Conservation (phyloP, 2,329 filamentous ascomycete species). For the Xylariaceae sp. region DNA sequence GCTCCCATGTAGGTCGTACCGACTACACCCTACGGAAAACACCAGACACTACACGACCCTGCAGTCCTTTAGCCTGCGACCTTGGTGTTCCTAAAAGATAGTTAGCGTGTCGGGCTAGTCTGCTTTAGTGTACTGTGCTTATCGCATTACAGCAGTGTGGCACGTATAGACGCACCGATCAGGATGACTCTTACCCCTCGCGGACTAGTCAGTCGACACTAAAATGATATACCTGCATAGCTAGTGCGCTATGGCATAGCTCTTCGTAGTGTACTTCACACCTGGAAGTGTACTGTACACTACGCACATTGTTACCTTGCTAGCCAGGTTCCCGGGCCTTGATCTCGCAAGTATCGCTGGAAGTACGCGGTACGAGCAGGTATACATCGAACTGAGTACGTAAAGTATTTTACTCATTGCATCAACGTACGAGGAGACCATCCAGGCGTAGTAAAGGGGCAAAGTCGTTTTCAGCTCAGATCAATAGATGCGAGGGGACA, state of each 20-base stretch:
- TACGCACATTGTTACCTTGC: background rate
- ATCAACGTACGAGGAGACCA: constrained; percentile 5
- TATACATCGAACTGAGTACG: background rate
- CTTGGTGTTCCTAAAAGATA: background rate
- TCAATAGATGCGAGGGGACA: background rate
- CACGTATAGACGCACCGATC: background rate
- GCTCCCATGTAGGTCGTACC: background rate
- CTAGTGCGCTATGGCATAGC: background rate
- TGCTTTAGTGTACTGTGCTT: background rate
- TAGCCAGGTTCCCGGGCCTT: constrained; percentile 15
- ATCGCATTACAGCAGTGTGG: background rate
- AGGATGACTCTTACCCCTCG: background rate
- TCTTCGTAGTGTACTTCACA: background rate
- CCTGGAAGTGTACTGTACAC: background rate
- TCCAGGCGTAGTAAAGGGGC: constrained; percentile 11
- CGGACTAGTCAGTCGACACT: background rate
- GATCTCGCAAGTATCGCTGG: constrained; percentile 6
- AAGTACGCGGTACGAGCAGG: background rate
- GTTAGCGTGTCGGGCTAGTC: background rate
- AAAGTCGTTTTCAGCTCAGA: constrained; percentile 13
- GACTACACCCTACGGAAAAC: background rate
- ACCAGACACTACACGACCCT: background rate
- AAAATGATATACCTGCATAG: background rate
- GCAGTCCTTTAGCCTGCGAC: background rate
- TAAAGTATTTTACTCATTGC: background rate